Percentiles rank a stretch among this genome's conserved stretches.
Conservation (phyloP, 192 early-diverging fungal species). For the Martensiomyces pterosporus region DNA sequence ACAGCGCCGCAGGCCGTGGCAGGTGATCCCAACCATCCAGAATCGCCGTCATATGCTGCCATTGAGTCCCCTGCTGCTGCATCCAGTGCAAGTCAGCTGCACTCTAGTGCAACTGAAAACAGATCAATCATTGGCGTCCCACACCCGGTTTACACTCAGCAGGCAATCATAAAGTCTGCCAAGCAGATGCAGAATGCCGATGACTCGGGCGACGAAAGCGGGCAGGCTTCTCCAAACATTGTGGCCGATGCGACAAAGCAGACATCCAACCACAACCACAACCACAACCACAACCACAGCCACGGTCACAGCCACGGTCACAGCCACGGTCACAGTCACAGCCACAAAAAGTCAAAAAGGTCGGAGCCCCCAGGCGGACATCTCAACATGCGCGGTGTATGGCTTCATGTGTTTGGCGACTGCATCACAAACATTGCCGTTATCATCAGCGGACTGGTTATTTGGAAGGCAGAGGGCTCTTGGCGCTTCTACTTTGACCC, state of each 20-base stretch:
- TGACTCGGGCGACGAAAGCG: slow-evolving; percentile 8
- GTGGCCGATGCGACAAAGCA: neutral
- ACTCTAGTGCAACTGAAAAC: slow-evolving; percentile 35
- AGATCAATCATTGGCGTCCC: slow-evolving; percentile 51
- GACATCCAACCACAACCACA: slow-evolving; percentile 11
- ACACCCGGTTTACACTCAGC: slow-evolving; percentile 53
- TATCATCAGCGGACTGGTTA: slow-evolving; percentile 71
- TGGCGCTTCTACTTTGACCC: slow-evolving; percentile 89
- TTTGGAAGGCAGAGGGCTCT: slow-evolving; percentile 60
- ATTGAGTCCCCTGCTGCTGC: slow-evolving; percentile 9
- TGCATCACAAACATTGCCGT: slow-evolving; percentile 85
- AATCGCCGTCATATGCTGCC: slow-evolving; percentile 16
- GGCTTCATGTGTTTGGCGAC: slow-evolving; percentile 90
- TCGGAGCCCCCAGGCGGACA: slow-evolving; percentile 35
- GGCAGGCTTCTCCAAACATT: slow-evolving; percentile 12
- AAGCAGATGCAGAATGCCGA: slow-evolving; percentile 28
- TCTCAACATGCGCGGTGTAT: slow-evolving; percentile 73
- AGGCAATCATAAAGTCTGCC: slow-evolving; percentile 51
- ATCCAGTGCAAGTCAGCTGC: slow-evolving; percentile 5
- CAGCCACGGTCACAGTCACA: slow-evolving; percentile 10
- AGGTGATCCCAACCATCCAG: too few species aligned
- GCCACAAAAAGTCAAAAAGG: slow-evolving; percentile 10
- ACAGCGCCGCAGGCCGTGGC: too few species aligned
- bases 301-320: slow-evolving; percentile 47
- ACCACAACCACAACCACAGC: slow-evolving; percentile 28